phyloP scores from a whole-genome alignment of 164 flowering plant genomes.

The Tetracentron sinense region DNA sequence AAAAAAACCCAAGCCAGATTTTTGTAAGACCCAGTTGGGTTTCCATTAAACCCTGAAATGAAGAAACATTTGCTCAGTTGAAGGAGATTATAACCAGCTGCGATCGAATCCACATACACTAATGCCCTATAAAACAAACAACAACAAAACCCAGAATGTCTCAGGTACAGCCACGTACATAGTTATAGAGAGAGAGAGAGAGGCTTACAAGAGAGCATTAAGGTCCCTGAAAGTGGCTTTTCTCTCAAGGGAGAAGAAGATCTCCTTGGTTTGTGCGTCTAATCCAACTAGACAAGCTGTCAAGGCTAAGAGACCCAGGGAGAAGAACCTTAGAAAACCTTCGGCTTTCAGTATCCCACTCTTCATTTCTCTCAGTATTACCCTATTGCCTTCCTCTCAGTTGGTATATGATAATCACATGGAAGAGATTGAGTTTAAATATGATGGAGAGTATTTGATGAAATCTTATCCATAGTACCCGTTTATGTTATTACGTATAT shows the following conservation, averaged over 20 bases:
- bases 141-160: neutral
- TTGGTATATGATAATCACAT: no score
- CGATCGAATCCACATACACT: conserved; percentile 38
- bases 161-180: neutral
- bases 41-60: conserved; percentile 8
- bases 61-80: conserved; percentile 35
- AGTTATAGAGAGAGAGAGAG: neutral
- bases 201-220: conserved; percentile 41
- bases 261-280: conserved; percentile 39
- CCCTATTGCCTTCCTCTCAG: conserved; percentile 2
- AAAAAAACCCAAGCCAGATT: conserved; percentile 42
- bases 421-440: no score
- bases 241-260: conserved; percentile 20
- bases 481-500: no score
- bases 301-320: conserved; percentile 22
- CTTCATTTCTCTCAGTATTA: conserved; percentile 2
- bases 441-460: no score
- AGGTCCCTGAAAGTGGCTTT: conserved; percentile 49
- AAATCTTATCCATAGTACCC: no score
- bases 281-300: conserved; percentile 44
- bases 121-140: conserved; percentile 26
- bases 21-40: conserved; percentile 1
- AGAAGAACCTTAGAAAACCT: conserved; percentile 28
- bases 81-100: conserved; percentile 55
- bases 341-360: conserved; percentile 17